A percentile compares a stretch with the other conserved stretches of the same genome.
These are phyloP conservation scores for Cicer cuneatum DNA, from an alignment of 306 rosid species.

Conservation along the genomic window DNA sequence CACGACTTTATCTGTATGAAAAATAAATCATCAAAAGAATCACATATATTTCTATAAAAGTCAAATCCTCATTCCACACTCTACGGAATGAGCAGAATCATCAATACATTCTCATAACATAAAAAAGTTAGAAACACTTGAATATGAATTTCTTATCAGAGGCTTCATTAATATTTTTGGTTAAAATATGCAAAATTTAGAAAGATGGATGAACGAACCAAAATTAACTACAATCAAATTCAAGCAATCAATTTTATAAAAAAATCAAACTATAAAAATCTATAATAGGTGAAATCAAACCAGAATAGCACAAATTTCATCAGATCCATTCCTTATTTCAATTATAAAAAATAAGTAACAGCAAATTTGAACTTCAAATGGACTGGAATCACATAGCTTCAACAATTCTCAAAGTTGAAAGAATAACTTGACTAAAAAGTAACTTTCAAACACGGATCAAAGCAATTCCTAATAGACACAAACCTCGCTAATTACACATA, in stretches of 20 bases:
- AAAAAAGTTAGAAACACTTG: no score
- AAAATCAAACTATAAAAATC: conserved; percentile 10
- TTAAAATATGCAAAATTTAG: no score
- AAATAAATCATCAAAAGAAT: no score
- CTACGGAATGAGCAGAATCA: no score
- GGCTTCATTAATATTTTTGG: conserved; percentile 1
- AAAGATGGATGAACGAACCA: not conserved
- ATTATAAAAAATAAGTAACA: conserved; percentile 3
- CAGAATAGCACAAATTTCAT: conserved; percentile 11
- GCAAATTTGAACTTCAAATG: conserved; percentile 27
- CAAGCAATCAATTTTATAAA: no score
- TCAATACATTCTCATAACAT: no score
- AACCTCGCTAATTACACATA: not conserved
- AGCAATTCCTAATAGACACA: conserved; percentile 17
- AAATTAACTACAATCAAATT: conserved; percentile 25
- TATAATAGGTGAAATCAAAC: conserved; percentile 32
- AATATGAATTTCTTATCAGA: conserved; percentile 36
- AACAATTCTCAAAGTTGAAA: conserved; percentile 28
- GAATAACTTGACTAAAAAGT: conserved; percentile 40
- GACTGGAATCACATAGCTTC: conserved; percentile 29
- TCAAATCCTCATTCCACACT: no score
- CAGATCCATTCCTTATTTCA: conserved; percentile 51
- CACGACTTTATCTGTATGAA: no score
- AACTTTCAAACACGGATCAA: conserved; percentile 50
- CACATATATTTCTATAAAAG: no score